Base-by-base conservation (phyloP, 805 yeast species). In the Saccharomycopsis olivae region DNA sequence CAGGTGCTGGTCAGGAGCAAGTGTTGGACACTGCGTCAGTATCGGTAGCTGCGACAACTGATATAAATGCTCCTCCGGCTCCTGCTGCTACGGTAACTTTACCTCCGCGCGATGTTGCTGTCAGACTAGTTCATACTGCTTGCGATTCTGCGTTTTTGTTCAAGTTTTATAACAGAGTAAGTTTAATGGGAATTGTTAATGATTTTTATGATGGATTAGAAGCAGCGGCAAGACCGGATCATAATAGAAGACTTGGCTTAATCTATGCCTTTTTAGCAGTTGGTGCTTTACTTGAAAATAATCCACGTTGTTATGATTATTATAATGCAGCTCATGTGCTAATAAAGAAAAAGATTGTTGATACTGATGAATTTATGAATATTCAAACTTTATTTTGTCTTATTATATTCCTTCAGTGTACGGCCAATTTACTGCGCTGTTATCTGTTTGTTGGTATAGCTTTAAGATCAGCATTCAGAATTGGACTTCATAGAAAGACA, bases 381-480 rank as follows among this genome's bases (percentile, higher is more conserved):
- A 23, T 46, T 11, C 40, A 43, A 45, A 78, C 95, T 0, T 70
- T 86, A 40, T 85, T 87, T 25, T 84, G 85, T 88, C 66, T 87
- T 69, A 78, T 84, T 17, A 66, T 86, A 47, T 87, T 84, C 58
- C 60, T 87, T 36, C 95, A 87, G 58, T 85, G 94, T 53, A 80
- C 94, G 3, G 95, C 95, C 0, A 68, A 92, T 48, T 64, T 87
- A 41, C 78, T 89, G 1, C 81, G 94, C 1, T 85, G 95, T 56
- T 86, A 87, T 56, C 78, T 94, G 0, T 87, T 85, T 56, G 82
- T 86, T 47, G 95, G 96, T 5, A 78, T 85, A 39, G 96, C 94
- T 0, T 59, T 86, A 35, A 64, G 95, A 53, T 75, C 88, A 18
- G 89, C 94, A 0, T 57, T 86, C 33, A 70, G 87, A 49, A 86